phyloP scores from a whole-genome alignment of 2,329 filamentous ascomycete genomes.

The Sporothrix brunneoviolacea region DNA sequence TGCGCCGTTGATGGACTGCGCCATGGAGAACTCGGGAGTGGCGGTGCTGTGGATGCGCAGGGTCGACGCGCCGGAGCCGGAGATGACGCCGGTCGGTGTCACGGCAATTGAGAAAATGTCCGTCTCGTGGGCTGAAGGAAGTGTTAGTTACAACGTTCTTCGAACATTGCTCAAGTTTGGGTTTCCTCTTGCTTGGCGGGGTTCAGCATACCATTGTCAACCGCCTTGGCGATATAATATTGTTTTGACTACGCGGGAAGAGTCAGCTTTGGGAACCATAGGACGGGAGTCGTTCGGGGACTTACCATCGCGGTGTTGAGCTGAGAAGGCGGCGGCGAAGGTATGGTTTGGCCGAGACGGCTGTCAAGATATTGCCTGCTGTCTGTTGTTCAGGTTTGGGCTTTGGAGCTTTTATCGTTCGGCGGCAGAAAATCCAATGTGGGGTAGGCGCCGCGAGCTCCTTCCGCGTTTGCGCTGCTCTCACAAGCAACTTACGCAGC shows the following conservation, averaged over 20 bases:
- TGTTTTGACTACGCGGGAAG: slow-evolving; percentile 76
- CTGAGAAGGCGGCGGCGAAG: background rate
- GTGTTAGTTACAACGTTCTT: background rate
- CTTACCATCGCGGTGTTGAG: slow-evolving; percentile 2
- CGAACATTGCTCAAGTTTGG: background rate
- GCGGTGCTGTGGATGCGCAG: slow-evolving; percentile 74
- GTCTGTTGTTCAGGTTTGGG: slow-evolving; percentile 10
- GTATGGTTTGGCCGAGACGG: too few relatives aligned
- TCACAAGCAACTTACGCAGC: background rate
- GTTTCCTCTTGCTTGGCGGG: slow-evolving; percentile 16
- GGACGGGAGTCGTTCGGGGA: too few relatives aligned
- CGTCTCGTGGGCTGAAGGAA: slow-evolving; percentile 61
- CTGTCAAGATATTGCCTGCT: background rate
- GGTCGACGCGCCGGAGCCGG: slow-evolving; percentile 75
- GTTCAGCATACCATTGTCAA: slow-evolving; percentile 65
- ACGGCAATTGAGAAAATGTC: slow-evolving; percentile 81
- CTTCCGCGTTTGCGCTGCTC: background rate
- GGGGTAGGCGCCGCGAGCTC: slow-evolving; percentile 12
- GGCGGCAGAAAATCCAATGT: slow-evolving; percentile 10
- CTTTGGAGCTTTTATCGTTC: slow-evolving; percentile 5
- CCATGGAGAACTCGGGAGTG: slow-evolving; percentile 64
- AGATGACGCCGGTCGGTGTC: slow-evolving; percentile 67
- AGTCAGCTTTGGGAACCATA: background rate
- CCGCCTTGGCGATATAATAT: slow-evolving; percentile 88
- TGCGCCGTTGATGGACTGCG: slow-evolving; percentile 70